These are phyloP conservation scores for Rubus parviflorus DNA, from an alignment of 306 rosid genomes.

Conservation along the genomic window DNA sequence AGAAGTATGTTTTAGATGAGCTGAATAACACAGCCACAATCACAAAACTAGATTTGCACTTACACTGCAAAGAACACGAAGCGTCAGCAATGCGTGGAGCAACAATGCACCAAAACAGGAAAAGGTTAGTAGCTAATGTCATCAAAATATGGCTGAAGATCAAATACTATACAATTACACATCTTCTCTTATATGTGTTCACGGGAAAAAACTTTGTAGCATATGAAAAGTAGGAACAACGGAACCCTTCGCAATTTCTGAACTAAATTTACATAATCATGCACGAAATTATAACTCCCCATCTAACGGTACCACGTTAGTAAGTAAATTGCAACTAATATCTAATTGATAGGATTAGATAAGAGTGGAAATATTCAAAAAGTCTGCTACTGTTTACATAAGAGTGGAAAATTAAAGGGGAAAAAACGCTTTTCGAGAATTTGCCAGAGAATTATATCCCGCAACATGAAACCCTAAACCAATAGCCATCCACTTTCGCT, in stretches of 20 bases:
- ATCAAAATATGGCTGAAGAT: not conserved
- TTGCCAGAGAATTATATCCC: not conserved
- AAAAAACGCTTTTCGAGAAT: not conserved
- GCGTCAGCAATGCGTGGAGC: conserved; percentile 23
- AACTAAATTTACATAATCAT: not conserved
- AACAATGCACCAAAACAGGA: conserved; percentile 35
- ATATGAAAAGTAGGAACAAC: not conserved
- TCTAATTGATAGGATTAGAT: not conserved
- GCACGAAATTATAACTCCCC: not conserved
- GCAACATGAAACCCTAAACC: conserved; percentile 31
- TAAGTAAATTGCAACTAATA: not conserved
- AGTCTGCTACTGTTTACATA: not conserved
- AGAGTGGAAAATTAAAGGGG: not conserved
- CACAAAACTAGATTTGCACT: conserved; percentile 41
- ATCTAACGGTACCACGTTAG: not conserved
- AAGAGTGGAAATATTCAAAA: not conserved
- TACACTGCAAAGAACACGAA: conserved; percentile 63
- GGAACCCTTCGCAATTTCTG: not conserved
- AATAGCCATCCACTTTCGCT: not conserved
- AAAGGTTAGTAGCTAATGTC: conserved; percentile 29
- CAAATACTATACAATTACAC: not conserved
- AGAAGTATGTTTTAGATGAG: conserved; percentile 25
- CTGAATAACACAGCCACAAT: conserved; percentile 25
- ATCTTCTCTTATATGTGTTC: not conserved
- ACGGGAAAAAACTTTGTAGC: not conserved